These are phyloP conservation scores for Cladorrhinum sp. DNA, from an alignment of 2,329 filamentous ascomycete species.

Conservation along the genomic window DNA sequence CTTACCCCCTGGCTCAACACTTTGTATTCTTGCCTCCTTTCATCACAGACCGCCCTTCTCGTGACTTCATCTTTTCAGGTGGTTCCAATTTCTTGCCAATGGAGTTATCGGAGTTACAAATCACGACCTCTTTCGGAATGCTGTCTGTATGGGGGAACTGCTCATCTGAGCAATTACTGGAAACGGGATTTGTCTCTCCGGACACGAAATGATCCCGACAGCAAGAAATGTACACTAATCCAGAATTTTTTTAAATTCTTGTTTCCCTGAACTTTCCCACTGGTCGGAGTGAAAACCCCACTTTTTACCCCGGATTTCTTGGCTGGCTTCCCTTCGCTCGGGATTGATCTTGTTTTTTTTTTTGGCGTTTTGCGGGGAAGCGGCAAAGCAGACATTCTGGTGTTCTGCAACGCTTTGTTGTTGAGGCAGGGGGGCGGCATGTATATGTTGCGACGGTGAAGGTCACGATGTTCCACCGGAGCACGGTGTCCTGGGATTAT, in stretches of 20 bases:
- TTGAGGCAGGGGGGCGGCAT: too few species aligned
- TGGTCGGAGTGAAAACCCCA: not conserved
- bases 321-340: not conserved
- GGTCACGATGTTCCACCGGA: not conserved
- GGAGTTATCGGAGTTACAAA: not conserved
- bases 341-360: not conserved
- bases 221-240: too few species aligned
- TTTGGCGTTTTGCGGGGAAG: slow-evolving; percentile 8
- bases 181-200: slow-evolving; percentile 11
- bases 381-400: not conserved
- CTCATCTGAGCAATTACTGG: slow-evolving; percentile 20
- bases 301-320: slow-evolving; percentile 20
- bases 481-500: not conserved
- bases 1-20: not conserved
- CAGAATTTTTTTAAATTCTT: too few species aligned
- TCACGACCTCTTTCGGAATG: not conserved
- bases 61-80: not conserved
- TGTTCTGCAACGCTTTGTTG: too few species aligned
- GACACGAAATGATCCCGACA: not conserved
- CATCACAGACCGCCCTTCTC: slow-evolving; percentile 9
- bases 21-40: not conserved
- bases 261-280: not conserved
- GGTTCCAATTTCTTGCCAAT: too few species aligned
- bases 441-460: not conserved
- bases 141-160: slow-evolving; percentile 12